Conservation (phyloP, 768 basidiomycete species). For the Agrocybe chaxingu region DNA sequence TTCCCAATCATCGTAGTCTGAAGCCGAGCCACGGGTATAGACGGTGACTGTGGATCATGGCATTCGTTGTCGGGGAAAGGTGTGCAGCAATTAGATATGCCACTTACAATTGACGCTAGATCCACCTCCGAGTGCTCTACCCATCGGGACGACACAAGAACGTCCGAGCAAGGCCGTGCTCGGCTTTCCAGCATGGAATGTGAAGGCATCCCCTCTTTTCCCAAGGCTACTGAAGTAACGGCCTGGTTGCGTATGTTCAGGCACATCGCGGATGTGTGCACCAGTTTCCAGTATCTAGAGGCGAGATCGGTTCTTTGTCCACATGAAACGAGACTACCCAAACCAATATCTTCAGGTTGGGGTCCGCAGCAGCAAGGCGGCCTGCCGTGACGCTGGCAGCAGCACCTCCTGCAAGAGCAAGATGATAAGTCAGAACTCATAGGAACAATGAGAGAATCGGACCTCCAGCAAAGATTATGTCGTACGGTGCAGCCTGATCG, state of each 20-base stretch:
- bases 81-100: neutral
- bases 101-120: slow-evolving; percentile 57
- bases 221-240: slow-evolving; percentile 40
- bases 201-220: slow-evolving; percentile 37
- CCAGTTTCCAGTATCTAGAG: slow-evolving; percentile 55
- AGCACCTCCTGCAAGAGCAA: slow-evolving; percentile 39
- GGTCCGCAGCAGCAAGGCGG: slow-evolving; percentile 50
- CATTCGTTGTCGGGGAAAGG: neutral
- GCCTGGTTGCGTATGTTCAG: slow-evolving; percentile 50
- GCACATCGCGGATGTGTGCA: slow-evolving; percentile 42
- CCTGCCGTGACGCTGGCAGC: slow-evolving; percentile 54
- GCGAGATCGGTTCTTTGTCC: neutral
- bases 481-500: slow-evolving; percentile 17
- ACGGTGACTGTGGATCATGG: slow-evolving; percentile 34
- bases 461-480: slow-evolving; percentile 62
- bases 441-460: neutral
- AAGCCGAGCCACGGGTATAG: slow-evolving; percentile 57
- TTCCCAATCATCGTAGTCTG: slow-evolving; percentile 68
- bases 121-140: slow-evolving; percentile 59
- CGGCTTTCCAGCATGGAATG: slow-evolving; percentile 39
- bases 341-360: slow-evolving; percentile 52
- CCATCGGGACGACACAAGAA: slow-evolving; percentile 37
- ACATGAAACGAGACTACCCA: slow-evolving; percentile 1
- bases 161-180: slow-evolving; percentile 45
- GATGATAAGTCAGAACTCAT: neutral